These are phyloP conservation scores for Fraxinus floribunda DNA, from an alignment of 305 asterid species.

Conservation along the genomic window DNA sequence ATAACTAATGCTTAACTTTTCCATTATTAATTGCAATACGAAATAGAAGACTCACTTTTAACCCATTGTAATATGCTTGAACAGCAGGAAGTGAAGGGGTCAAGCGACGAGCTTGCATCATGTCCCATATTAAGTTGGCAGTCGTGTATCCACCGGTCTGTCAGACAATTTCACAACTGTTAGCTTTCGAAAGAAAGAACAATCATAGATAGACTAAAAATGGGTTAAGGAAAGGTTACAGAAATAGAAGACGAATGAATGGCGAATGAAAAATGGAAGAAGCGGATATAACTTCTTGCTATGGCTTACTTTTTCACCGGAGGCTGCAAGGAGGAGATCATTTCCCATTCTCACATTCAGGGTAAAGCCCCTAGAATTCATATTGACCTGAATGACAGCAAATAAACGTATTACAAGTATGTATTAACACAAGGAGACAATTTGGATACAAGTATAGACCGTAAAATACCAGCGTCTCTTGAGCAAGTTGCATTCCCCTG, in stretches of 20 bases:
- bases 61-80: constrained; percentile 69
- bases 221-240: background rate
- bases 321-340: constrained; percentile 73
- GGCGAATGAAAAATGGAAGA: constrained; percentile 1
- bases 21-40: background rate
- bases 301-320: constrained; percentile 82
- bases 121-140: constrained; percentile 91
- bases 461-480: constrained; percentile 66
- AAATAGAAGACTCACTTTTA: constrained; percentile 57
- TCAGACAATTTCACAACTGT: constrained; percentile 21
- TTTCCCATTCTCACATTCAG: constrained; percentile 50
- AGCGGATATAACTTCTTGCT: background rate
- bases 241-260: background rate
- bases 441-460: background rate
- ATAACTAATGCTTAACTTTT: background rate
- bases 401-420: constrained; percentile 5
- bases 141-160: constrained; percentile 78
- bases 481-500: constrained; percentile 87
- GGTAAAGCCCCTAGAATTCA: constrained; percentile 52
- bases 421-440: background rate
- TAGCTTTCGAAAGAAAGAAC: background rate
- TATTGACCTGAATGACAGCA: constrained; percentile 43
- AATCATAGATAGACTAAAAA: background rate
- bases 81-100: constrained; percentile 56
- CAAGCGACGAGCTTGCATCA: constrained; percentile 64